Evolutionary conservation across 1,284 basidiomycete species (phyloP).

Genomic region (Vanrija pseudolonga): DNA sequence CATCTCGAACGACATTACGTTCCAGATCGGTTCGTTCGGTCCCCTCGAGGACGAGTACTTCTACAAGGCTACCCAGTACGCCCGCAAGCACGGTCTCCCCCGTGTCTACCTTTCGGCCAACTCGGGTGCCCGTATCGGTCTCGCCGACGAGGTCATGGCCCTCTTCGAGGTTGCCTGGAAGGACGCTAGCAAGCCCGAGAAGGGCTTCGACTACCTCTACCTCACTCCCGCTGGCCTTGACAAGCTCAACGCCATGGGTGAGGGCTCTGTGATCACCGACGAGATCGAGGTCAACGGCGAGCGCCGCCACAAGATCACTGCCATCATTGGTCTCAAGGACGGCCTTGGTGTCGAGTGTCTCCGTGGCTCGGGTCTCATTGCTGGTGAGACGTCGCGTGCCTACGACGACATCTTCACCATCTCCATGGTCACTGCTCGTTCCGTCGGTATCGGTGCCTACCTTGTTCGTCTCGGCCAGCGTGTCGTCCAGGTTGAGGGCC

Average conservation of each 20-base stretch:
- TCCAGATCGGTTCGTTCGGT: slow-evolving; percentile 97
- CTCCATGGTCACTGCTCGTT: slow-evolving; percentile 96
- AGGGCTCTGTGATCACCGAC: slow-evolving; percentile 71
- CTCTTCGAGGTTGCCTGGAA: slow-evolving; percentile 93
- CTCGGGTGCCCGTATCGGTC: slow-evolving; percentile 92
- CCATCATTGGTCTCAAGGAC: slow-evolving; percentile 92
- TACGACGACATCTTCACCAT: slow-evolving; percentile 99
- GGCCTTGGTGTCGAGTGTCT: slow-evolving; percentile 98
- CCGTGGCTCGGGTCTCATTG: slow-evolving; percentile 94
- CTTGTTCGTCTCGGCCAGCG: slow-evolving; percentile 97
- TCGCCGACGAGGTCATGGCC: slow-evolving; percentile 87
- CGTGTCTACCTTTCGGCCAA: slow-evolving; percentile 98
- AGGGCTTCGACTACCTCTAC: slow-evolving; percentile 96
- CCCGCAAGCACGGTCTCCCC: slow-evolving; percentile 80
- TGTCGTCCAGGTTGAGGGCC: slow-evolving; percentile 93
- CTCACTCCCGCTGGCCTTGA: slow-evolving; percentile 80
- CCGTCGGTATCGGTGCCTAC: slow-evolving; percentile 98
- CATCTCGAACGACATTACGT: slow-evolving; percentile 98
- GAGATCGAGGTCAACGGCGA: slow-evolving; percentile 85
- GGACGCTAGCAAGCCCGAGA: slow-evolving; percentile 74
- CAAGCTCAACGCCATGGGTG: slow-evolving; percentile 75
- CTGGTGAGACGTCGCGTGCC: slow-evolving; percentile 95
- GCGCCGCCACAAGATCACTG: slow-evolving; percentile 86
- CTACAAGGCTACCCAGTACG: slow-evolving; percentile 89
- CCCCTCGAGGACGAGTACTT: slow-evolving; percentile 96